These are phyloP conservation scores for Cladophialophora immunda DNA, from an alignment of 2,329 filamentous ascomycete genomes.

Conservation along the genomic window DNA sequence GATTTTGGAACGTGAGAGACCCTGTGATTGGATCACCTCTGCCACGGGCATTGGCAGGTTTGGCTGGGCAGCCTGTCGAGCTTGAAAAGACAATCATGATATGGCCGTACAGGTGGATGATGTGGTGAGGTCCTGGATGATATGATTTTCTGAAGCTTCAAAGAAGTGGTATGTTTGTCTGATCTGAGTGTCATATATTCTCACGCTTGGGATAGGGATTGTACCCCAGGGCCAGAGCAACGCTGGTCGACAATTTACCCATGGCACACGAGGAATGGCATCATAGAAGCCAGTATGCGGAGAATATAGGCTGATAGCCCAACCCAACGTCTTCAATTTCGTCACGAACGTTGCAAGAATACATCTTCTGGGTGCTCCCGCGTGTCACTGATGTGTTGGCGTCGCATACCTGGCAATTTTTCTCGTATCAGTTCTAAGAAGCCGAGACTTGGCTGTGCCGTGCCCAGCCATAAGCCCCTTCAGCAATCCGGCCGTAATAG, in stretches of 20 bases:
- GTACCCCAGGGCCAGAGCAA: too few relatives aligned
- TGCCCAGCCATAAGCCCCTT: too few relatives aligned
- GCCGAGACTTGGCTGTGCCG: too few relatives aligned
- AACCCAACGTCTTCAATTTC: neutral
- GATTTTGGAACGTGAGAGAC: slow-evolving; percentile 28
- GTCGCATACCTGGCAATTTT: neutral
- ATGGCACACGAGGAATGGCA: neutral
- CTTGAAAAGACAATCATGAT: slow-evolving; percentile 1
- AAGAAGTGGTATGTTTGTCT: too few relatives aligned
- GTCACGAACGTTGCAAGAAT: neutral
- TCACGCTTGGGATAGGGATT: too few relatives aligned
- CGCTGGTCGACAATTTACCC: neutral
- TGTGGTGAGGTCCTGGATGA: neutral
- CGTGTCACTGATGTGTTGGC: too few relatives aligned
- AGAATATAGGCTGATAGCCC: neutral
- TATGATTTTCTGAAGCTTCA: too few relatives aligned
- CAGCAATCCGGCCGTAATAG: too few relatives aligned
- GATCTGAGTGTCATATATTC: too few relatives aligned
- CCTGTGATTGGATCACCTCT: slow-evolving; percentile 19
- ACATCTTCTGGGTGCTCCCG: neutral
- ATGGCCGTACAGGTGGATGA: neutral
- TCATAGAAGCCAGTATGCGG: neutral
- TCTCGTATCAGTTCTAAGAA: neutral
- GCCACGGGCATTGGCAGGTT: slow-evolving; percentile 7
- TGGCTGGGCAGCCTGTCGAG: slow-evolving; percentile 12